Percentiles rank a stretch among this genome's conserved stretches.
Evolutionary conservation across 441 rosid genomes (phyloP).

Genomic region (Iberis amara): DNA sequence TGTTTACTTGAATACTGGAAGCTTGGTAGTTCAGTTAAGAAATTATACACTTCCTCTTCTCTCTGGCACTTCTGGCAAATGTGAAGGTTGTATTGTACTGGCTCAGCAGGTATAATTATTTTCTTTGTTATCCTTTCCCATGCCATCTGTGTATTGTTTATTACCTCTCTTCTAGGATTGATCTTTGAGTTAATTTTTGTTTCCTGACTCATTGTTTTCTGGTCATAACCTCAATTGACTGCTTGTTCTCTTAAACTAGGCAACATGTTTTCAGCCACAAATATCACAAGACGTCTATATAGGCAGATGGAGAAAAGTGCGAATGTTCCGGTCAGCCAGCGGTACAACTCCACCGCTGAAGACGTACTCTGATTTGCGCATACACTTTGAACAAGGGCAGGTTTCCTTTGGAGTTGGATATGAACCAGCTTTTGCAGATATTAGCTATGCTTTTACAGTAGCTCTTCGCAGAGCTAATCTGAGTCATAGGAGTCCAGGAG

Average conservation of each 20-base stretch:
- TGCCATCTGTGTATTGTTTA: constrained; percentile 4
- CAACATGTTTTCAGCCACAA: constrained; percentile 96
- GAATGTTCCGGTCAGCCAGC: constrained; percentile 87
- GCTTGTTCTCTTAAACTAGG: constrained; percentile 51
- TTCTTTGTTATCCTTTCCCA: constrained; percentile 8
- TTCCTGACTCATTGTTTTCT: constrained; percentile 6
- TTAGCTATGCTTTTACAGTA: constrained; percentile 94
- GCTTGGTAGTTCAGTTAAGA: constrained; percentile 65
- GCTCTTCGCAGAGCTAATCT: constrained; percentile 98
- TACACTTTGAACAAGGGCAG: constrained; percentile 74
- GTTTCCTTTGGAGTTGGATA: constrained; percentile 91
- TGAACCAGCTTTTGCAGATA: constrained; percentile 93
- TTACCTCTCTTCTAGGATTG: constrained; percentile 13
- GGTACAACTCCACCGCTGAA: constrained; percentile 98
- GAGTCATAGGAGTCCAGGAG: constrained; percentile 64
- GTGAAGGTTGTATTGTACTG: constrained; percentile 83
- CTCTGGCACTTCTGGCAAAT: constrained; percentile 74
- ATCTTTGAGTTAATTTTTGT: not conserved
- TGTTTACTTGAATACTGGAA: constrained; percentile 53
- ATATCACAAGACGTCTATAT: constrained; percentile 78
- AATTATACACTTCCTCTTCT: constrained; percentile 85
- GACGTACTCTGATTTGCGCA: constrained; percentile 75
- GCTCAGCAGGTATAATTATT: constrained; percentile 83
- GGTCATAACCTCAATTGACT: constrained; percentile 9
- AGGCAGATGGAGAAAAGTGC: constrained; percentile 97